These are phyloP conservation scores for Sugiyamaella marilandica DNA, from an alignment of 805 yeast genomes.

Conservation along the genomic window DNA sequence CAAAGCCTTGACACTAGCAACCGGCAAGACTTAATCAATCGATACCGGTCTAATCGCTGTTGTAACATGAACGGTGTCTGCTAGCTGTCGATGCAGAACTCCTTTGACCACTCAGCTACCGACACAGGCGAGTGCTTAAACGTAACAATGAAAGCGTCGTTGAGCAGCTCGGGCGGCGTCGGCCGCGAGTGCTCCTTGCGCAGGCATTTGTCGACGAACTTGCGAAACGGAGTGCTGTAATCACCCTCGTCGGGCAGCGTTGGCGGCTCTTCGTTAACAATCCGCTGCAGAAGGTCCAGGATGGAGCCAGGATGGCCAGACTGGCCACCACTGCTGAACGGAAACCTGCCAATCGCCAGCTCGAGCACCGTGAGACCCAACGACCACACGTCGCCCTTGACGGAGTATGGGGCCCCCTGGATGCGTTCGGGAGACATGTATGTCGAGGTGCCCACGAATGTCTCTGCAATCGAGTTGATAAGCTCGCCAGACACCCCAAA, in stretches of 20 bases:
- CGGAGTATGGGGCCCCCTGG: slow-evolving; percentile 88
- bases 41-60: too few species aligned
- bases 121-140: slow-evolving; percentile 21
- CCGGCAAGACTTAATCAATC: too few species aligned
- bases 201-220: slow-evolving; percentile 70
- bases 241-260: slow-evolving; percentile 43
- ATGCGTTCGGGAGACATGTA: slow-evolving; percentile 98
- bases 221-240: slow-evolving; percentile 50
- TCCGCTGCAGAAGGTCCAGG: slow-evolving; percentile 82
- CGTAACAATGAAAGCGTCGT: slow-evolving; percentile 28
- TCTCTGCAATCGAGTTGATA: slow-evolving; percentile 91
- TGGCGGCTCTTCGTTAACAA: slow-evolving; percentile 92
- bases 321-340: slow-evolving; percentile 42
- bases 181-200: slow-evolving; percentile 69
- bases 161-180: slow-evolving; percentile 64
- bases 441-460: slow-evolving; percentile 96
- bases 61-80: too few species aligned
- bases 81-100: neutral
- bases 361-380: slow-evolving; percentile 87
- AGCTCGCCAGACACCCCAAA: slow-evolving; percentile 94
- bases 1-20: too few species aligned
- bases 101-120: slow-evolving; percentile 23
- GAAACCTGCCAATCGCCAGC: slow-evolving; percentile 77
- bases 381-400: slow-evolving; percentile 98
- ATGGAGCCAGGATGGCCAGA: slow-evolving; percentile 37